Evolutionary conservation across 1,139 yeast species (phyloP).

Genomic region (Scheffersomyces quercinus): DNA sequence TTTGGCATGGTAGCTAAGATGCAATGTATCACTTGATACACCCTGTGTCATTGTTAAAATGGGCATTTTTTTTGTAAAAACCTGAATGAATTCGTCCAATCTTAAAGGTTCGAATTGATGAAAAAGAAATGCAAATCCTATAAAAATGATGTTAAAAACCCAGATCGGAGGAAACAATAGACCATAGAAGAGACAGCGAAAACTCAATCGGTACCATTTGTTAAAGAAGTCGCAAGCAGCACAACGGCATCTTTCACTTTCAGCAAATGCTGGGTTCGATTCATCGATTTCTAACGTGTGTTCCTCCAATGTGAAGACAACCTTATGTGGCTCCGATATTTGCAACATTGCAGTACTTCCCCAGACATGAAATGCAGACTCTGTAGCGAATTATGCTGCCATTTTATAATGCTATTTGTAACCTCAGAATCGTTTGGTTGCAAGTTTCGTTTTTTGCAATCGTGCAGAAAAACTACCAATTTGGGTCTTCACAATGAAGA

Average conservation of each 20-base stretch:
- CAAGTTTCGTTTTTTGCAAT: no score
- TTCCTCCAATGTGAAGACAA: no score
- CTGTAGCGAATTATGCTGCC: no score
- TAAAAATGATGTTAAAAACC: constrained; percentile 5
- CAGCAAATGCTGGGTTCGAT: not conserved
- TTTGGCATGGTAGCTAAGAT: constrained; percentile 7
- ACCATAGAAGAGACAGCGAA: constrained; percentile 17
- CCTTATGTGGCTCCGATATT: no score
- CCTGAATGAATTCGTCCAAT: constrained; percentile 11
- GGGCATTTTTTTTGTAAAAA: constrained; percentile 1
- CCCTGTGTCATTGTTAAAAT: not conserved
- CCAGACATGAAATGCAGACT: no score
- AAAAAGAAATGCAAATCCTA: constrained; percentile 6
- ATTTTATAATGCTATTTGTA: no score
- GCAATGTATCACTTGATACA: constrained; percentile 2
- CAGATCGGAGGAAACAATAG: constrained; percentile 23
- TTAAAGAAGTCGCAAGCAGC: constrained; percentile 12
- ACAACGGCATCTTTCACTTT: constrained; percentile 15
- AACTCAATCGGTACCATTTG: constrained; percentile 3
- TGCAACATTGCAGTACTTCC: no score
- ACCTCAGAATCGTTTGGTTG: no score
- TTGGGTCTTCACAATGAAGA: no score
- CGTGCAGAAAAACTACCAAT: no score
- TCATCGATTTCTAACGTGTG: no score
- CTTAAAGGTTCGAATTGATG: constrained; percentile 9